A percentile compares a stretch with the other conserved stretches of the same genome.
Conservation (phyloP, 495 filamentous ascomycete genomes). For the Saxophila tyrrhenica region DNA sequence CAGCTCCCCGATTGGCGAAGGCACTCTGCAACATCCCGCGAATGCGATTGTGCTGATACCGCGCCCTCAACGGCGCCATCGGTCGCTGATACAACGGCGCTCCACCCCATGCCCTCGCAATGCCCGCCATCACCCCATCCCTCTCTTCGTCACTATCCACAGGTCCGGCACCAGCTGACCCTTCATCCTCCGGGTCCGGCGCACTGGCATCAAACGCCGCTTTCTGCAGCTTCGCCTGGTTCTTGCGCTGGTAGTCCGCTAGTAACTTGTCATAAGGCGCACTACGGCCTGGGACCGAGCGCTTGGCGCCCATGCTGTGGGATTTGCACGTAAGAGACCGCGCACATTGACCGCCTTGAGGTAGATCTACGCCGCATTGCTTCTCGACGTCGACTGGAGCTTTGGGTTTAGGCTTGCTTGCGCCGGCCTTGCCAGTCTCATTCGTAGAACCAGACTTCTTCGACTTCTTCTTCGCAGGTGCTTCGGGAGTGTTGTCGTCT, state of each 20-base stretch:
- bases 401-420: conserved; percentile 64
- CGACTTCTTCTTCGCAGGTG: conserved; percentile 36
- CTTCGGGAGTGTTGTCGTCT: conserved; percentile 43
- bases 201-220: conserved; percentile 89
- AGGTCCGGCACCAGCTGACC: conserved; percentile 55
- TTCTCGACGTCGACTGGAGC: conserved; percentile 94
- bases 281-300: conserved; percentile 77
- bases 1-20: conserved; percentile 22
- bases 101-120: conserved; percentile 59
- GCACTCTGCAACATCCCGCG: conserved; percentile 81
- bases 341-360: conserved; percentile 79
- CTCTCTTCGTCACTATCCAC: conserved; percentile 93
- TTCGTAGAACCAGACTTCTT: conserved; percentile 87
- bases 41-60: conserved; percentile 70
- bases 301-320: conserved; percentile 92
- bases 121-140: conserved; percentile 72
- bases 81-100: conserved; percentile 57
- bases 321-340: conserved; percentile 91
- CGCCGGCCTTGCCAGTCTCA: conserved; percentile 62
- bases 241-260: conserved; percentile 94
- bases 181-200: conserved; percentile 82
- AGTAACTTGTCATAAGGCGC: conserved; percentile 92
- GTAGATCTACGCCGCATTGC: conserved; percentile 85
- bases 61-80: conserved; percentile 56
- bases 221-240: conserved; percentile 94